phyloP scores from a whole-genome alignment of 2,329 filamentous ascomycete genomes.

The Calonectria leucothoes region DNA sequence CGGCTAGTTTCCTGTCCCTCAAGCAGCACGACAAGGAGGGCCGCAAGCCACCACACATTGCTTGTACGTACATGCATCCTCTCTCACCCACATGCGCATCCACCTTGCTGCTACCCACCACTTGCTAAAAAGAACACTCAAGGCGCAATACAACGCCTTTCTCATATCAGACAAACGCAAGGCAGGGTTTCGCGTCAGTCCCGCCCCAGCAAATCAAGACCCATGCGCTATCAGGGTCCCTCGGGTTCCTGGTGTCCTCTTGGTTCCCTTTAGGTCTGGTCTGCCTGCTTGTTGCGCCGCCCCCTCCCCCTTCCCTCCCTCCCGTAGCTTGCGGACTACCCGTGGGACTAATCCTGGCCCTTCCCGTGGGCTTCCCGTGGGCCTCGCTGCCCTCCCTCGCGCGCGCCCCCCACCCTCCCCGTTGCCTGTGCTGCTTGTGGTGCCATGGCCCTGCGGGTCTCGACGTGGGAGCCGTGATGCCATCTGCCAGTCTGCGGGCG shows the following conservation, averaged over 20 bases:
- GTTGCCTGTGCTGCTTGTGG: conserved; percentile 34
- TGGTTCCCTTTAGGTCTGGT: conserved; percentile 31
- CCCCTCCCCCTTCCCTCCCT: conserved; percentile 21
- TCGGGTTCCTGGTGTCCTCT: conserved; percentile 33
- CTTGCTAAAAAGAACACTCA: neutral
- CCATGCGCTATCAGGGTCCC: conserved; percentile 33
- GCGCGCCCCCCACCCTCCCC: conserved; percentile 35
- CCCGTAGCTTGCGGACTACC: conserved; percentile 14
- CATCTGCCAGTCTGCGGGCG: conserved; percentile 44
- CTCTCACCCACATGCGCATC: conserved; percentile 4
- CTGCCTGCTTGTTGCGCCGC: conserved; percentile 16
- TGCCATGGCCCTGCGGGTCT: conserved; percentile 43
- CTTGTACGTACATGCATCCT: conserved; percentile 4
- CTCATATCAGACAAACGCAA: conserved; percentile 3
- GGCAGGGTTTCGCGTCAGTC: conserved; percentile 18
- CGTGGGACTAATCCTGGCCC: conserved; percentile 21
- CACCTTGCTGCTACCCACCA: conserved; percentile 8
- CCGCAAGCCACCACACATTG: conserved; percentile 2
- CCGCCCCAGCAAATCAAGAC: conserved; percentile 30
- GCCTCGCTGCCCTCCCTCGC: conserved; percentile 22
- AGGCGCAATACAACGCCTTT: conserved; percentile 11
- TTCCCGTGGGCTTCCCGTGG: conserved; percentile 32
- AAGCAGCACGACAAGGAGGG: neutral
- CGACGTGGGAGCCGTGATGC: conserved; percentile 45
- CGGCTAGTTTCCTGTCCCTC: neutral